Percentiles rank a stretch among this genome's conserved stretches.
These are phyloP conservation scores for Lippia alba DNA, from an alignment of 305 asterid species.

Conservation along the genomic window DNA sequence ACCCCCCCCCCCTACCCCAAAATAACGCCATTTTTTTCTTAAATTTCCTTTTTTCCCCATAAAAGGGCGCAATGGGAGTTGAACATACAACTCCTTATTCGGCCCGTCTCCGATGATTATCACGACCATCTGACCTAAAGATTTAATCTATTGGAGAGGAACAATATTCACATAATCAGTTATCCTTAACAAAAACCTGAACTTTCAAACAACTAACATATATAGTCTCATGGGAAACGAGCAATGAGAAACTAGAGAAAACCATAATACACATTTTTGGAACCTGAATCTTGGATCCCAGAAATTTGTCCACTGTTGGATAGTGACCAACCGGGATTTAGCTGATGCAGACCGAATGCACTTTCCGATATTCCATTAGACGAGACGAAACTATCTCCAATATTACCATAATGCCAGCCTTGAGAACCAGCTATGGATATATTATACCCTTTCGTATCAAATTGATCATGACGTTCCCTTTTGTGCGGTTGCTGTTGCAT, in stretches of 20 bases:
- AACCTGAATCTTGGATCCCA: conserved; percentile 47
- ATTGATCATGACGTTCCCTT: conserved; percentile 25
- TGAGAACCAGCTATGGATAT: conserved; percentile 32
- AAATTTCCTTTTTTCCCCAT: too few relatives aligned
- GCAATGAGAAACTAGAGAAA: not conserved
- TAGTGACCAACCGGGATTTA: conserved; percentile 30
- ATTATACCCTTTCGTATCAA: conserved; percentile 34
- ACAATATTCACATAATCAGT: too few relatives aligned
- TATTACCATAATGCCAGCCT: conserved; percentile 34
- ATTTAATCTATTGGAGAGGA: too few relatives aligned
- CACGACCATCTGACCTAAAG: too few relatives aligned
- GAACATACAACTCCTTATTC: too few relatives aligned
- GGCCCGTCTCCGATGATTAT: too few relatives aligned
- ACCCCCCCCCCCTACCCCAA: too few relatives aligned
- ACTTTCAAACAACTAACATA: not conserved
- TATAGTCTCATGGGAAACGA: not conserved
- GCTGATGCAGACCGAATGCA: conserved; percentile 31
- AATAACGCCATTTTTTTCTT: too few relatives aligned
- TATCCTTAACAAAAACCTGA: too few relatives aligned
- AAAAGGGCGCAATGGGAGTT: too few relatives aligned
- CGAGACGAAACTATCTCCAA: conserved; percentile 29
- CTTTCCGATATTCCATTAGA: conserved; percentile 33
- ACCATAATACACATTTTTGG: not conserved
- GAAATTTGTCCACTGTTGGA: conserved; percentile 24
- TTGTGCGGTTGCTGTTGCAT: conserved; percentile 42